phyloP scores from a whole-genome alignment of 768 basidiomycete species.

The Epithele typhae region DNA sequence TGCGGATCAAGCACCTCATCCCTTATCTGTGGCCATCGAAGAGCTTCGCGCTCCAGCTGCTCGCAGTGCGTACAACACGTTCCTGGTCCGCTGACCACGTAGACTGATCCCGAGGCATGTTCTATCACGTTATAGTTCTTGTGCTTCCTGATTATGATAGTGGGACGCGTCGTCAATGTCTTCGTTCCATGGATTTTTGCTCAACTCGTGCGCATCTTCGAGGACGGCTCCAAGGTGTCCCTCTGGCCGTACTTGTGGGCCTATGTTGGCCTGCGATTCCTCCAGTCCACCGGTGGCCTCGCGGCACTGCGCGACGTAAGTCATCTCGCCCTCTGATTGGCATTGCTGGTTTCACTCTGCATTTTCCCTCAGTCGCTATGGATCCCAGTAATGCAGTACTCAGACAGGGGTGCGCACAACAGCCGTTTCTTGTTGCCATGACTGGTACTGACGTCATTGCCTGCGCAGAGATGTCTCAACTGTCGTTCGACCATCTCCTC shows the following conservation, averaged over 20 bases:
- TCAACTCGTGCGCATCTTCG: constrained; percentile 53
- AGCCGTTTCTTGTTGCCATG: neutral
- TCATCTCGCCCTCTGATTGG: neutral
- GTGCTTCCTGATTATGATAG: constrained; percentile 65
- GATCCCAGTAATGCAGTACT: constrained; percentile 88
- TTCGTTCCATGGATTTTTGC: constrained; percentile 70
- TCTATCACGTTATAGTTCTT: constrained; percentile 37
- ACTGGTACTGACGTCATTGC: neutral
- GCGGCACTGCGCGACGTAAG: constrained; percentile 50
- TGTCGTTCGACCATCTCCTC: constrained; percentile 84
- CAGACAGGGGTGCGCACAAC: constrained; percentile 53
- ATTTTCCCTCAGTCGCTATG: constrained; percentile 52
- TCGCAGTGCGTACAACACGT: constrained; percentile 46
- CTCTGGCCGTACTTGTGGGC: constrained; percentile 67
- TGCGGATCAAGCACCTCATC: constrained; percentile 57
- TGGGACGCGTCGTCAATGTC: constrained; percentile 76
- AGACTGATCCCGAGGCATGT: too few relatives aligned
- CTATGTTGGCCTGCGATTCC: constrained; percentile 67
- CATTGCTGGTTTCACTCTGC: too few relatives aligned
- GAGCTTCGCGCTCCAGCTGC: constrained; percentile 56
- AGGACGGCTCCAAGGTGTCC: constrained; percentile 33
- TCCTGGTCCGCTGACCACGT: constrained; percentile 4
- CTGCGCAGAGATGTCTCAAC: constrained; percentile 69
- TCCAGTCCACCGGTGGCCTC: constrained; percentile 76
- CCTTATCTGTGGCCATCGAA: constrained; percentile 87